These are phyloP conservation scores for Colletotrichum limetticola DNA, from an alignment of 2,329 filamentous ascomycete species.

Conservation along the genomic window DNA sequence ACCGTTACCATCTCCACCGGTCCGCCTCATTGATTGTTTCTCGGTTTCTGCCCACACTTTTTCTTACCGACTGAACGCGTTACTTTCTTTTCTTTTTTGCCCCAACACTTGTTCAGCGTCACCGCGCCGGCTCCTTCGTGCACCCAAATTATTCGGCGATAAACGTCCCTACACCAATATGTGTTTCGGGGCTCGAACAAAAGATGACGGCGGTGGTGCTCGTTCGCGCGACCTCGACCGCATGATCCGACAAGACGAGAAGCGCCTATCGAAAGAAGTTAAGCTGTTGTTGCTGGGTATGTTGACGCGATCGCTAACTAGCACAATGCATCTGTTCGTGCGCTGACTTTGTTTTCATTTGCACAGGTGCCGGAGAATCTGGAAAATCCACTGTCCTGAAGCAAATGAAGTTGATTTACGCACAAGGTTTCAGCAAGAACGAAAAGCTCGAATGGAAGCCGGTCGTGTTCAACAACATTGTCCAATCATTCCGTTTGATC, in stretches of 20 bases:
- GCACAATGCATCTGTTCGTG: background rate
- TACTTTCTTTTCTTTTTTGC: background rate
- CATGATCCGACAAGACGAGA: slow-evolving; percentile 86
- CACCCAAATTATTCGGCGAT: slow-evolving; percentile 5
- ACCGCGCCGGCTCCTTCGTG: background rate
- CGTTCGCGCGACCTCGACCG: slow-evolving; percentile 86
- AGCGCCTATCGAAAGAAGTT: slow-evolving; percentile 85
- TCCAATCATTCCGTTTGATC: slow-evolving; percentile 91
- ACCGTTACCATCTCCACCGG: background rate
- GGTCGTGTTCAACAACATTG: slow-evolving; percentile 94
- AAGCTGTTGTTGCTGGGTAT: slow-evolving; percentile 93
- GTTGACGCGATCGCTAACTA: slow-evolving; percentile 41
- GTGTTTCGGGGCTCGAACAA: slow-evolving; percentile 72
- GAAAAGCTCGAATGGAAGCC: slow-evolving; percentile 95
- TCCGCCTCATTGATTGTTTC: background rate
- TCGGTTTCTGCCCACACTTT: background rate
- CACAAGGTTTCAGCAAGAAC: slow-evolving; percentile 87
- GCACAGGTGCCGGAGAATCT: slow-evolving; percentile 86
- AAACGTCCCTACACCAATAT: slow-evolving; percentile 51
- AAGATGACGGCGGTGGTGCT: slow-evolving; percentile 59
- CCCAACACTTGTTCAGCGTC: background rate
- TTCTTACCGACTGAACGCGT: background rate
- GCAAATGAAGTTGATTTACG: slow-evolving; percentile 98
- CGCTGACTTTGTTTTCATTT: slow-evolving; percentile 10
- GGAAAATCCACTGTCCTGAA: slow-evolving; percentile 96